Base-by-base conservation (phyloP, 2,329 filamentous ascomycete genomes). In the Saccharata proteae region DNA sequence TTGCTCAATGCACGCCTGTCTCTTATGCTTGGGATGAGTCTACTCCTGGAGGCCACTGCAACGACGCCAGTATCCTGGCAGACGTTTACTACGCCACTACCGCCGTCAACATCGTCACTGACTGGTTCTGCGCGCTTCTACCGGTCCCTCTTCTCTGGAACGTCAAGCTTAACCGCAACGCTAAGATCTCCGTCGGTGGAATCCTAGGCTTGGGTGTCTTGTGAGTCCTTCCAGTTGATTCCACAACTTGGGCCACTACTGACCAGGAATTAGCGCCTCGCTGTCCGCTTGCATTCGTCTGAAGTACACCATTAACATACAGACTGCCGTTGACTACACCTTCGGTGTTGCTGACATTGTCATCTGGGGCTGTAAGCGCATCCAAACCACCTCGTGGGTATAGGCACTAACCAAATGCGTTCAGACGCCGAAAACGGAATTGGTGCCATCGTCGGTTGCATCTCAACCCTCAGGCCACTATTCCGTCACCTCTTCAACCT, bases 381-480 rank as follows among this genome's bases (percentile, higher is more conserved):
- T n/a, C n/a, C n/a, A n/a, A n/a, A n/a, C n/a, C n/a, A n/a, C n/a
- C n/a, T n/a, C n/a, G 33, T 38, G 19, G 29, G 35, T 32, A 6
- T 25, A 21, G 24, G n/a, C 20, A 9, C 15, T 31, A 29, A n/a
- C n/a, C n/a, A n/a, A n/a, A n/a, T n/a, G n/a, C n/a, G n/a, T n/a
- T n/a, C n/a, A n/a, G n/a, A 52, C 29, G 51, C 51, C 5, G 52
- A 55, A 21, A 51, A 49, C n/a, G 51, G 46, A 4, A 45, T 54
- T 4, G 52, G 52, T 4, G 44, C 55, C 37, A 44, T 54, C 10
- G 51, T 54, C 5, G 52, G 48, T 10, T 51, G 46, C 30, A 41
- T 54, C 6, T 44, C 46, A 4, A 54, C 52, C 2, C 42, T 56
- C 9, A 46, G 50, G 1, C 52, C 52, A 1, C 40, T 55, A 6